These are phyloP conservation scores for Aspergillus udagawae DNA, from an alignment of 2,329 filamentous ascomycete species.

Conservation along the genomic window DNA sequence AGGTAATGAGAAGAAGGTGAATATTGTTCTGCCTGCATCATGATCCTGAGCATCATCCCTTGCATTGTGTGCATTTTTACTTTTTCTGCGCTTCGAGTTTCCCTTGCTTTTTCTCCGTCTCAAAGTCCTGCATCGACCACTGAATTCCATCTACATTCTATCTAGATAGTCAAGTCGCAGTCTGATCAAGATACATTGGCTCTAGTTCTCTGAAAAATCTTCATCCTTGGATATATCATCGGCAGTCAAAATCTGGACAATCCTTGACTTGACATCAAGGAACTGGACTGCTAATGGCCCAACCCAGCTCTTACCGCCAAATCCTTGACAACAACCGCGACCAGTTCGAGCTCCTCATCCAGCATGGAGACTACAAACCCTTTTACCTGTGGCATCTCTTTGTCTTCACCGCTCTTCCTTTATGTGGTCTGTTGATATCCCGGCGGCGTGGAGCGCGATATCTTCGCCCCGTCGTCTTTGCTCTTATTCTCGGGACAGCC, in stretches of 20 bases:
- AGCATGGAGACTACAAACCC: slow-evolving; percentile 28
- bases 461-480: slow-evolving; percentile 45
- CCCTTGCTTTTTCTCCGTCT: background rate
- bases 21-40: background rate
- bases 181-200: background rate
- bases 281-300: slow-evolving; percentile 19
- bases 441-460: slow-evolving; percentile 35
- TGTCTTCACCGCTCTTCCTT: slow-evolving; percentile 29
- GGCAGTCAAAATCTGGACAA: background rate
- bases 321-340: slow-evolving; percentile 21
- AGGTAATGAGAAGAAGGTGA: background rate
- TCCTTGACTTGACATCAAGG: background rate
- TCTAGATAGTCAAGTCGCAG: no score
- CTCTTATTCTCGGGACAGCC: slow-evolving; percentile 41
- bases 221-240: background rate
- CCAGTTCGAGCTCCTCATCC: slow-evolving; percentile 22
- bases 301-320: slow-evolving; percentile 25
- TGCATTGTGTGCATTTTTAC: background rate
- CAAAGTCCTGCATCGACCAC: background rate
- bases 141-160: background rate
- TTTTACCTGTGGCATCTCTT: slow-evolving; percentile 36
- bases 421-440: slow-evolving; percentile 52
- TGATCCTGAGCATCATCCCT: background rate
- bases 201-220: background rate
- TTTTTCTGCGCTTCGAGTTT: background rate